Evolutionary conservation across 805 yeast species (phyloP).

Genomic region (Lipomyces yamanashiensis): DNA sequence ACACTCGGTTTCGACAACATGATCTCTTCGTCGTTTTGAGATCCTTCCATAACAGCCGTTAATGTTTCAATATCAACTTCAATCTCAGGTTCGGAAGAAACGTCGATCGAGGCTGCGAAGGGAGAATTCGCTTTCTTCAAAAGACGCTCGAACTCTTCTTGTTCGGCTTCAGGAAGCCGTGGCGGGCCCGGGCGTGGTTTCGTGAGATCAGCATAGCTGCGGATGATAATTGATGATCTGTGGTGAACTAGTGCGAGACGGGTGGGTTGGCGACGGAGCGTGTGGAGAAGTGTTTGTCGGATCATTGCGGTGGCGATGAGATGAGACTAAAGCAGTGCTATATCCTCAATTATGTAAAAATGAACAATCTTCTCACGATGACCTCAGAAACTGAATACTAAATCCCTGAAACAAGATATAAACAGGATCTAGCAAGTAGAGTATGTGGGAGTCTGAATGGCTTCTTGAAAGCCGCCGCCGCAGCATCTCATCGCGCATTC

Average conservation of each 20-base stretch:
- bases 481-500: neutral
- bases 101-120: neutral
- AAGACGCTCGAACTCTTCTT: slow-evolving; percentile 87
- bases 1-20: neutral
- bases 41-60: slow-evolving; percentile 55
- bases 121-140: slow-evolving; percentile 69
- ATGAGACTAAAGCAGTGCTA: neutral
- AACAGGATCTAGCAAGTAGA: too few relatives aligned
- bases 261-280: neutral
- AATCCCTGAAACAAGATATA: too few relatives aligned
- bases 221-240: neutral
- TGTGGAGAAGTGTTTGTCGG: neutral
- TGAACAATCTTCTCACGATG: neutral
- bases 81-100: slow-evolving; percentile 14
- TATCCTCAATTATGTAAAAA: too few relatives aligned
- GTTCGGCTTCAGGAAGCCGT: slow-evolving; percentile 75
- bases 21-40: slow-evolving; percentile 54
- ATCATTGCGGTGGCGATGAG: slow-evolving; percentile 4
- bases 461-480: neutral
- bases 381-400: too few relatives aligned
- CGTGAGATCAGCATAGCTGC: slow-evolving; percentile 22
- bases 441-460: too few relatives aligned
- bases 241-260: too few relatives aligned
- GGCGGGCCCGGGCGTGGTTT: slow-evolving; percentile 61
- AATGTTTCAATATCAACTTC: slow-evolving; percentile 9